Base-by-base conservation (phyloP, 495 filamentous ascomycete genomes). In the Annulohypoxylon stygium region DNA sequence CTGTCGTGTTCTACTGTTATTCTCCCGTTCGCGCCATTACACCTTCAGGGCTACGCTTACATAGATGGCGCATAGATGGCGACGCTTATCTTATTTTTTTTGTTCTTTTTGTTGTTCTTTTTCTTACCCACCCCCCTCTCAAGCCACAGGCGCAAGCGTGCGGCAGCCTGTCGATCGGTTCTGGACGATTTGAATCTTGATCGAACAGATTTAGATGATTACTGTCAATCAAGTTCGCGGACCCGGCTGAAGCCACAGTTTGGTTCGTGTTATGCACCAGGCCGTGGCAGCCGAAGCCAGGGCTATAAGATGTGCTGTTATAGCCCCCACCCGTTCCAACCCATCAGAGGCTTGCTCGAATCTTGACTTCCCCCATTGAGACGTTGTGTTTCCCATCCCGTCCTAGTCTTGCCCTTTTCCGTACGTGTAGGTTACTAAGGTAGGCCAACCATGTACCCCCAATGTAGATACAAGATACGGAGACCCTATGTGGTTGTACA, bases 271-370 rank as follows among this genome's bases (percentile, higher is more conserved):
- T 72, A 76, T 78, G 77, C 77, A 78, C 51, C 63, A 67, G 69
- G 72, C 77, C 77, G 77, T 77, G 50, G 75, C 70, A 76, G 75
- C 72, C 75, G 72, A 76, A 74, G 54, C 50, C 60, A 61, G 55
- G 70, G 65, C 60, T 77, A 78, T 78, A 78, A 75, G 67, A 78
- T 75, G 77, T 77, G 75, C 75, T 70, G 43, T 47, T 77, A 78
- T 78, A 75, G 57, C 69, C 69, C 59, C 69, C 68, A 67, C 65
- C 50, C 48, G 41, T 55, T 48, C 67, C 62, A 65, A 61, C 63
- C 47, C 36, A 59, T 70, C 72, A 51, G 20, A 39, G 39, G 62
- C 67, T 69, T 65, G 64, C 64, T 63, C 67, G 67, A 65, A 62
- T 64, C 54, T 53, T 53, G 53, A 71, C 26, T 75, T 70, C 67